Evolutionary conservation across 805 yeast species (phyloP), one percentile per base, ranked within the genome.

Genomic region (Teunomyces tritomae): DNA sequence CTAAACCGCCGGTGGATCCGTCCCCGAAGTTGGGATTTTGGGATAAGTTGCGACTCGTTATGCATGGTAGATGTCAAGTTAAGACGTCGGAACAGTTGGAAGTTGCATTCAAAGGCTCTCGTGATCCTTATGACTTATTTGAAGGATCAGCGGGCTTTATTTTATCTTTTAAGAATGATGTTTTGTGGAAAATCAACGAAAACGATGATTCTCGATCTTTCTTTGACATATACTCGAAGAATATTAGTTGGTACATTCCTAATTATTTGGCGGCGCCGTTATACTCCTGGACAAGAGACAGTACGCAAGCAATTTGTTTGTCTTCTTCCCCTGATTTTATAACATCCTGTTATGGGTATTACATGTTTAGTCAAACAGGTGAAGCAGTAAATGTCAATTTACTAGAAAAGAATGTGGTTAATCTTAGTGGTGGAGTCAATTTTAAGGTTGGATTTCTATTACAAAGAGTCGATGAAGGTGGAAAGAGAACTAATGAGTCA

Each of bases 1-100:
- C 95, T 1, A 91, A 92, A 62, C 96, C 96, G 0, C 96, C 95
- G 0, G 68, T 87, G 11, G 98, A 91, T 62, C 91, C 91, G 0
- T 88, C 96, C 1, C 78, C 81, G 3, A 86, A 85, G 55, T 68
- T 89, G 10, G 98, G 98, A 0, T 84, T 90, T 55, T 91, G 98
- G 98, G 98, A 91, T 65, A 92, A 90, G 62, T 65, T 89, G 26
- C 70, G 96, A 43, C 75, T 83, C 27, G 73, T 85, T 11, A 69
- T 89, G 56, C 97, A 91, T 68, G 96, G 96, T 0, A 77, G 80
- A 14, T 65, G 84, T 45, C 65, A 63, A 2, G 73, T 89, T 47
- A 59, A 67, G 11, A 64, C 78, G 17, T 69, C 77, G 1, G 58
- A 82, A 9, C 71, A 74, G 14, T 71, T 87, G 39, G 78, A 81